phyloP scores from a whole-genome alignment of 768 basidiomycete species.

The Sporobolomyces pararoseus region DNA sequence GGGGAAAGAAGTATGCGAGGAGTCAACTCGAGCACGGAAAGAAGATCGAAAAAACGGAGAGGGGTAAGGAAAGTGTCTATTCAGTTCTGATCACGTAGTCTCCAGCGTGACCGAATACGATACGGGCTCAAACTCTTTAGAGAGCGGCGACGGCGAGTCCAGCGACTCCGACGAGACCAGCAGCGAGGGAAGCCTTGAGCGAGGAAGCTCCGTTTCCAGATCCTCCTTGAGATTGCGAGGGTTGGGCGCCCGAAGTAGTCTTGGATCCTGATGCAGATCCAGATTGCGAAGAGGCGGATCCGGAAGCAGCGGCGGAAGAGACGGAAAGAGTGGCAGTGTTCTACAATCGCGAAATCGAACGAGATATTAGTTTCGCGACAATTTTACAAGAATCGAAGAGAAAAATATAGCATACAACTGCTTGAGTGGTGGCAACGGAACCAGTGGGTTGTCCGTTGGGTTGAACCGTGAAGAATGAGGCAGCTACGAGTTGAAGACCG shows the following conservation, averaged over 20 bases:
- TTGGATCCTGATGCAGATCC: not conserved
- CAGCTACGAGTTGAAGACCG: constrained; percentile 36
- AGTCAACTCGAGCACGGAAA: not conserved
- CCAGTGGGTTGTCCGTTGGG: constrained; percentile 32
- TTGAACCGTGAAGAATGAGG: constrained; percentile 38
- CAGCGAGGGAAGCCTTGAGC: constrained; percentile 9
- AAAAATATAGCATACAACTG: constrained; percentile 17
- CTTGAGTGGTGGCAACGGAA: constrained; percentile 29
- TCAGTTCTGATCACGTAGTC: not conserved
- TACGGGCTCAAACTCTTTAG: too few species aligned
- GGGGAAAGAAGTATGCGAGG: not conserved
- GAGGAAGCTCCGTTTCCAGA: not conserved
- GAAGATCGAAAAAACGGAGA: not conserved
- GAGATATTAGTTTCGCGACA: not conserved
- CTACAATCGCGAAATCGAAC: not conserved
- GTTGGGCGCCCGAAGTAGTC: not conserved
- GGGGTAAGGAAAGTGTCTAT: not conserved
- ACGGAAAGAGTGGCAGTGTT: constrained; percentile 34
- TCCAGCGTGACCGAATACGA: too few species aligned
- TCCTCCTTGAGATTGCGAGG: not conserved
- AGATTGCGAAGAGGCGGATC: not conserved
- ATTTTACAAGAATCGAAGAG: not conserved
- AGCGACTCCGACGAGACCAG: constrained; percentile 16
- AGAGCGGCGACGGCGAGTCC: constrained; percentile 4
- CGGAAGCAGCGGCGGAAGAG: constrained; percentile 7